Evolutionary conservation across 768 basidiomycete species (phyloP).

Genomic region (Russula ochroleuca): DNA sequence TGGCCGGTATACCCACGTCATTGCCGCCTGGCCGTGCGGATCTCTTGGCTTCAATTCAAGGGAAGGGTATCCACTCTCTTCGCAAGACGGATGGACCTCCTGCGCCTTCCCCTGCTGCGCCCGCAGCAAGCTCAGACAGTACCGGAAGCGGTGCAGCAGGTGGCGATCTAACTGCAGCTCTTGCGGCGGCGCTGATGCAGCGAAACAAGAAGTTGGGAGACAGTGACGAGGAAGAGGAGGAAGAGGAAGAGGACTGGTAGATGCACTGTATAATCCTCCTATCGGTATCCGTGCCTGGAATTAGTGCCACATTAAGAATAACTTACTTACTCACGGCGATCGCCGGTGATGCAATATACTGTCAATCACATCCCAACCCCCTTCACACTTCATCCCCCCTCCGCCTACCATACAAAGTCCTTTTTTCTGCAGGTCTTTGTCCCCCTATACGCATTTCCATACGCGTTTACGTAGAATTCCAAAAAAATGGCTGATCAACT

Average conservation of each 20-base stretch:
- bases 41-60: slow-evolving; percentile 77
- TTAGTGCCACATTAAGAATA: not conserved
- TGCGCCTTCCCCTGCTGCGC: slow-evolving; percentile 31
- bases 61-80: slow-evolving; percentile 67
- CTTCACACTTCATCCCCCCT: not conserved
- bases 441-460: not conserved
- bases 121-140: slow-evolving; percentile 35
- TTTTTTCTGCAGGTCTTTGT: not conserved
- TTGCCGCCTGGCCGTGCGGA: slow-evolving; percentile 58
- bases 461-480: slow-evolving; percentile 11
- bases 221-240: slow-evolving; percentile 43
- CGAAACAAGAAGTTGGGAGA: slow-evolving; percentile 86
- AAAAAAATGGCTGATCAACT: slow-evolving; percentile 50
- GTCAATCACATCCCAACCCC: not conserved
- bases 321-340: slow-evolving; percentile 11
- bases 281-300: not conserved
- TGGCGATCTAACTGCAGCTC: slow-evolving; percentile 72
- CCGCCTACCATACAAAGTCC: not conserved
- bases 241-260: slow-evolving; percentile 35
- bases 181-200: slow-evolving; percentile 78
- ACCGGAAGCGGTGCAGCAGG: slow-evolving; percentile 46
- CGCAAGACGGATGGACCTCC: slow-evolving; percentile 48
- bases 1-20: slow-evolving; percentile 37
- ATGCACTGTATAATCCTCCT: not conserved
- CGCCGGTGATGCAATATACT: slow-evolving; percentile 10